Evolutionary conservation across 2,329 filamentous ascomycete genomes (phyloP).

Genomic region (Colletotrichum cereale): DNA sequence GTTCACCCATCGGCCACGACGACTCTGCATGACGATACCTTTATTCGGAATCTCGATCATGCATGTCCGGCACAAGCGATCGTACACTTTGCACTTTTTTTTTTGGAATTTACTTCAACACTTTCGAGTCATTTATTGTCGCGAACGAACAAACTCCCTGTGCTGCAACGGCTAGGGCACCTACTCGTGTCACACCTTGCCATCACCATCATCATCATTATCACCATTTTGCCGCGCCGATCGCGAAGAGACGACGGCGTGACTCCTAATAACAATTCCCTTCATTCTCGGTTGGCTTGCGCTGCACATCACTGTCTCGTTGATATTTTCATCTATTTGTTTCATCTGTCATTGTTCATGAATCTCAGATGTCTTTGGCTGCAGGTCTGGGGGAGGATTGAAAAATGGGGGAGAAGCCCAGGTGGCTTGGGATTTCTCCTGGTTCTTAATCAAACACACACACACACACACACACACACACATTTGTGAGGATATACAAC

Average conservation of each 20-base stretch:
- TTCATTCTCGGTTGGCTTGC: conserved; percentile 38
- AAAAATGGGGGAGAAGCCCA: conserved; percentile 52
- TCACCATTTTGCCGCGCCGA: conserved; percentile 14
- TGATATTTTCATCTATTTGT: conserved; percentile 46
- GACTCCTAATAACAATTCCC: conserved; percentile 36
- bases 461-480: conserved; percentile 37
- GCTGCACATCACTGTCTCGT: conserved; percentile 20
- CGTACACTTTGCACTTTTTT: conserved; percentile 51
- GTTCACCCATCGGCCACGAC: conserved; percentile 59
- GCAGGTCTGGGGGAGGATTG: conserved; percentile 43
- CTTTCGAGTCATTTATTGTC: conserved; percentile 39
- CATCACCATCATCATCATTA: conserved; percentile 25
- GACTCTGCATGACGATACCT: conserved; percentile 70
- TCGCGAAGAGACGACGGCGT: conserved; percentile 28
- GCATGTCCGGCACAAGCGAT: conserved; percentile 72
- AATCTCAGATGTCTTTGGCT: conserved; percentile 40
- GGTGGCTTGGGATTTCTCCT: conserved; percentile 52
- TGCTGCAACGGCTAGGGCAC: conserved; percentile 19
- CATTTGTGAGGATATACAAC: conserved; percentile 32
- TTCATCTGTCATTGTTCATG: conserved; percentile 45
- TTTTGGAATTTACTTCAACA: conserved; percentile 46
- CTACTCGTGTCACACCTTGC: conserved; percentile 6
- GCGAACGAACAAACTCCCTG: conserved; percentile 33
- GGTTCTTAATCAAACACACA: conserved; percentile 41
- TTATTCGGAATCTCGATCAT: conserved; percentile 64